phyloP scores from a whole-genome alignment of 768 basidiomycete species.

The Crassisporium funariophilum region DNA sequence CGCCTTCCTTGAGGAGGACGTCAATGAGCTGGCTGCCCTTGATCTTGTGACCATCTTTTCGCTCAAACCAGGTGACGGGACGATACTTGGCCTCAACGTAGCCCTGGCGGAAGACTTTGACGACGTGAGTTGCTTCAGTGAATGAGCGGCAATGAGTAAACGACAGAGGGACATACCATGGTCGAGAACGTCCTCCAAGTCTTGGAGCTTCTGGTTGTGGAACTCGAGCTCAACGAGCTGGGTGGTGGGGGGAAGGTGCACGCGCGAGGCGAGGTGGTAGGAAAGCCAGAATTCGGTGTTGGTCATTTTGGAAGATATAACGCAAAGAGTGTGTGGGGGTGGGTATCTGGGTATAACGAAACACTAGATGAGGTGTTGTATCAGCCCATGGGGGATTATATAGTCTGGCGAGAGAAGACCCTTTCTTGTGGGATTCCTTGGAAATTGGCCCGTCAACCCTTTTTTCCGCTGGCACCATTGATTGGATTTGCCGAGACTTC shows the following conservation, averaged over 20 bases:
- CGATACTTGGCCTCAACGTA: conserved; percentile 47
- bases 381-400: no score
- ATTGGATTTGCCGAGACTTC: no score
- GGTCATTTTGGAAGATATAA: background rate
- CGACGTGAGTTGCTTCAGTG: conserved; percentile 11
- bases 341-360: background rate
- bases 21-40: conserved; percentile 37
- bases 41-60: conserved; percentile 37
- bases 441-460: no score
- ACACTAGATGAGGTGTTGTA: no score
- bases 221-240: conserved; percentile 51
- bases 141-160: conserved; percentile 16
- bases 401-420: no score
- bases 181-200: conserved; percentile 52
- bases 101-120: conserved; percentile 43
- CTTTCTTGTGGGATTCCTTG: no score
- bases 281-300: conserved; percentile 48
- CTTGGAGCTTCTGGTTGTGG: conserved; percentile 39
- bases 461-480: no score
- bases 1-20: conserved; percentile 36
- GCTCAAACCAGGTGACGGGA: conserved; percentile 48
- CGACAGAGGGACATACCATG: conserved; percentile 30
- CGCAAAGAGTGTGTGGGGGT: background rate
- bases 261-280: conserved; percentile 49
- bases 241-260: conserved; percentile 40